Evolutionary conservation across 495 filamentous ascomycete genomes (phyloP).

Genomic region (Amphirosellinia nigrospora): DNA sequence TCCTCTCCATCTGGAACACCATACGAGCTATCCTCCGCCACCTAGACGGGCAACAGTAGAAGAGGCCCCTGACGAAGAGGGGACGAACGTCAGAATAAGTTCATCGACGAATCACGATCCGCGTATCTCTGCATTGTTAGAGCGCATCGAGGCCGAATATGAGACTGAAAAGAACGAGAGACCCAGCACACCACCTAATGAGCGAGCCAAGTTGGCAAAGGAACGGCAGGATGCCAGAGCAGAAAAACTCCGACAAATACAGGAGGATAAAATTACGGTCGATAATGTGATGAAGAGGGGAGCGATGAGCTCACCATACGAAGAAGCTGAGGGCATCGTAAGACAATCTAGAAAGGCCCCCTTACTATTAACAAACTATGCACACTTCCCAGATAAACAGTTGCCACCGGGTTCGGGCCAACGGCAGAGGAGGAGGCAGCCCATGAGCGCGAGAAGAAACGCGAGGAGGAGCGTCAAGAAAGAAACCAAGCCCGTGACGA

Average conservation of each 20-base stretch:
- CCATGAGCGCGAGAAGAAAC: not conserved
- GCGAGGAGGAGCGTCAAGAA: slow-evolving; percentile 6
- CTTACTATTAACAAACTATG: slow-evolving; percentile 5
- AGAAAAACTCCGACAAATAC: slow-evolving; percentile 5
- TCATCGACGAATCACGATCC: not conserved
- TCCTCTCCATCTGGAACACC: not conserved
- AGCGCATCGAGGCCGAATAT: not conserved
- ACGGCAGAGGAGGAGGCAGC: slow-evolving; percentile 4
- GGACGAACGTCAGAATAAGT: not conserved
- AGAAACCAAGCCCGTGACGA: slow-evolving; percentile 3
- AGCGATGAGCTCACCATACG: slow-evolving; percentile 10
- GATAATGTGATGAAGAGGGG: slow-evolving; percentile 1
- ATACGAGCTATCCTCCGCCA: not conserved
- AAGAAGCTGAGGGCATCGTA: not conserved
- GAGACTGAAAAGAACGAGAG: not conserved
- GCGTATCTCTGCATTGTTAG: not conserved
- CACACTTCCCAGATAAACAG: not conserved
- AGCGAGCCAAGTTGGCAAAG: not conserved
- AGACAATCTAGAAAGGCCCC: not conserved
- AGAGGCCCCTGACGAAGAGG: not conserved
- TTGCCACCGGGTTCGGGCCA: not conserved
- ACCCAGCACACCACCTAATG: not conserved
- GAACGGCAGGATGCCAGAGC: slow-evolving; percentile 11
- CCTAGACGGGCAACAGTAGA: slow-evolving; percentile 10
- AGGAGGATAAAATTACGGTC: not conserved